Conservation (phyloP, 2,329 filamentous ascomycete species). For the Ophiostoma sp. region DNA sequence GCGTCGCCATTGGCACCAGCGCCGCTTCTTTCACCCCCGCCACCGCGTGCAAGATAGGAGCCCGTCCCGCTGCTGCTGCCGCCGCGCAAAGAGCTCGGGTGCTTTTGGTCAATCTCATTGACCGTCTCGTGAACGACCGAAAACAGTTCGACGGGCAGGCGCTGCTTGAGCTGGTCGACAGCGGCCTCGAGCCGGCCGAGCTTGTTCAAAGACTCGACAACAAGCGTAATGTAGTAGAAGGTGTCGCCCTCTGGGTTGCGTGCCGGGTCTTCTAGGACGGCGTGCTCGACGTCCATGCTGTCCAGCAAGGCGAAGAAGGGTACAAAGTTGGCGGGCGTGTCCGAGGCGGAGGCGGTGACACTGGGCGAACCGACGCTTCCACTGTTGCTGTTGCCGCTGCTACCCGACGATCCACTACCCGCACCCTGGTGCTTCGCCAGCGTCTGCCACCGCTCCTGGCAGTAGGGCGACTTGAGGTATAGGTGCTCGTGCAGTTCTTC, state of each 20-base stretch:
- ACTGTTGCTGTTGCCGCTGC: not conserved
- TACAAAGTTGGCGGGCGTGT: slow-evolving; percentile 47
- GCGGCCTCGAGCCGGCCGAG: slow-evolving; percentile 83
- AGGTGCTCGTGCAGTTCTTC: slow-evolving; percentile 97
- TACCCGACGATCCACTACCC: not conserved
- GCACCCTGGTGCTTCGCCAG: slow-evolving; percentile 66
- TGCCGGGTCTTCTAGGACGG: slow-evolving; percentile 79
- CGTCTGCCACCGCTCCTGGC: slow-evolving; percentile 90
- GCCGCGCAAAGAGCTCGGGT: slow-evolving; percentile 76
- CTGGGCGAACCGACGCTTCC: not conserved
- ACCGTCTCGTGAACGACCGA: slow-evolving; percentile 93
- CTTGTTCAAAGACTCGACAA: slow-evolving; percentile 88
- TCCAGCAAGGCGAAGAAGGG: slow-evolving; percentile 64
- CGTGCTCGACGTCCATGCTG: slow-evolving; percentile 58
- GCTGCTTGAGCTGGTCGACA: slow-evolving; percentile 86
- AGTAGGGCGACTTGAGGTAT: slow-evolving; percentile 97
- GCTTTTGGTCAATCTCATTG: slow-evolving; percentile 86
- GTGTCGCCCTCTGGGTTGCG: slow-evolving; percentile 95
- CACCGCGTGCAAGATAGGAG: slow-evolving; percentile 40
- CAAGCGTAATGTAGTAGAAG: slow-evolving; percentile 84
- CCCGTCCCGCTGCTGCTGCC: slow-evolving; percentile 39
- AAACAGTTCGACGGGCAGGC: slow-evolving; percentile 91
- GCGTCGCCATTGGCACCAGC: not conserved
- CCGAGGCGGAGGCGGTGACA: slow-evolving; percentile 36
- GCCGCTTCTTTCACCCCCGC: slow-evolving; percentile 40